phyloP scores from a whole-genome alignment of 768 basidiomycete genomes.

The Megacollybia marginata region DNA sequence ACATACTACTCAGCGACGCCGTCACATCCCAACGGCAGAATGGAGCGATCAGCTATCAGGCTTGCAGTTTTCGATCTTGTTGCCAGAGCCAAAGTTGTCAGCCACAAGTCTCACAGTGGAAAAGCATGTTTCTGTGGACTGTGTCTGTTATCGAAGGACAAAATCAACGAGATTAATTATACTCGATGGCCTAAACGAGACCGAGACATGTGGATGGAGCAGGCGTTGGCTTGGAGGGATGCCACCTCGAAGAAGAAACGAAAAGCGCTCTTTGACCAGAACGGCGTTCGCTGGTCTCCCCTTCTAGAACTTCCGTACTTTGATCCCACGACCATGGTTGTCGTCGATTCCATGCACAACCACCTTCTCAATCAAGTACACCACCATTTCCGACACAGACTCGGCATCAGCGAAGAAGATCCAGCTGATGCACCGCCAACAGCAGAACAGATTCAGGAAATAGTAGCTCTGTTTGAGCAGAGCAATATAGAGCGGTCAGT shows the following conservation, averaged over 20 bases:
- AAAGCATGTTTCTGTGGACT: slow-evolving; percentile 13
- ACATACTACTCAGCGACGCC: slow-evolving; percentile 12
- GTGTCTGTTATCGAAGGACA: slow-evolving; percentile 8
- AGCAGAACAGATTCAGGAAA: no score
- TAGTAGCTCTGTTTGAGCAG: no score
- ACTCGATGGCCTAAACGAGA: slow-evolving; percentile 8
- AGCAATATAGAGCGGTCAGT: no score
- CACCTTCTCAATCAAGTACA: slow-evolving; percentile 8
- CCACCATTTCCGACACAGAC: no score
- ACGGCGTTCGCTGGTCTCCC: slow-evolving; percentile 9
- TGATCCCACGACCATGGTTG: slow-evolving; percentile 5
- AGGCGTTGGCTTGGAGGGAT: background rate
- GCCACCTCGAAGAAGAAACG: background rate
- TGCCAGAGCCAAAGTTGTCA: slow-evolving; percentile 1
- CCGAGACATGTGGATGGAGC: slow-evolving; percentile 5
- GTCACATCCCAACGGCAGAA: slow-evolving; percentile 8
- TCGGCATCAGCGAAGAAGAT: no score
- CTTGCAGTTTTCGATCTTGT: slow-evolving; percentile 14
- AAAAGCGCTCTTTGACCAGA: slow-evolving; percentile 2
- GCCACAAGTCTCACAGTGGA: background rate
- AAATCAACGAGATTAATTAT: slow-evolving; percentile 16
- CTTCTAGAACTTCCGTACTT: slow-evolving; percentile 10
- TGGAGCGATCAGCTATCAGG: slow-evolving; percentile 11
- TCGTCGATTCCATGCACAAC: slow-evolving; percentile 8
- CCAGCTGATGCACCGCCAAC: no score